A percentile compares a stretch with the other conserved stretches of the same genome.
These are phyloP conservation scores for Fusarium musae DNA, from an alignment of 2,329 filamentous ascomycete genomes.

Conservation along the genomic window DNA sequence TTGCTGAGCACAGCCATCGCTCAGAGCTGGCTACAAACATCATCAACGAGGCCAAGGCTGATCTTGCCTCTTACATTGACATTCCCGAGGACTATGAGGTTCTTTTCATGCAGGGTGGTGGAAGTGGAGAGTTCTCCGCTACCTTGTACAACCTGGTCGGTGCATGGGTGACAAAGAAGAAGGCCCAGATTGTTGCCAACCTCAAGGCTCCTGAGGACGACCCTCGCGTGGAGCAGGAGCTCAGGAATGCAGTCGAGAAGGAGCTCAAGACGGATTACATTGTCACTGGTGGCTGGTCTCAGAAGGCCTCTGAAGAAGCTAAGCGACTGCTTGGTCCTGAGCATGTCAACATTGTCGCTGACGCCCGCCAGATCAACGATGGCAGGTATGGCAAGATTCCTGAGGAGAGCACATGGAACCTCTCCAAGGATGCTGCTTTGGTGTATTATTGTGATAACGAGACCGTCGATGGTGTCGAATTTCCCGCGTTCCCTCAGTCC, in stretches of 20 bases:
- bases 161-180: conserved; percentile 80
- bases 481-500: conserved; percentile 75
- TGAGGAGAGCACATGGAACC: conserved; percentile 78
- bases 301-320: conserved; percentile 89
- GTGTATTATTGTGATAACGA: conserved; percentile 96
- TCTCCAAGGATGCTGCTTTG: conserved; percentile 75
- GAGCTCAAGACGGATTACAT: conserved; percentile 89
- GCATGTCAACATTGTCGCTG: conserved; percentile 79
- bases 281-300: conserved; percentile 87
- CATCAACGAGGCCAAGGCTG: conserved; percentile 80
- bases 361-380: conserved; percentile 71
- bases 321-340: conserved; percentile 79
- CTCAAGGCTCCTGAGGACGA: conserved; percentile 60
- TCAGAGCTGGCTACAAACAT: conserved; percentile 82
- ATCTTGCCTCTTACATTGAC: conserved; percentile 78
- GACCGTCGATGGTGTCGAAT: conserved; percentile 94
- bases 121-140: conserved; percentile 86
- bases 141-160: conserved; percentile 85
- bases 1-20: conserved; percentile 92
- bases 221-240: conserved; percentile 65
- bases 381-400: conserved; percentile 91
- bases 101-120: conserved; percentile 88
- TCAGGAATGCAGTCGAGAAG: conserved; percentile 71
- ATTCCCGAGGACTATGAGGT: conserved; percentile 90
- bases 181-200: conserved; percentile 67